These are phyloP conservation scores for Colletotrichum gigasporum DNA, from an alignment of 2,329 filamentous ascomycete genomes.

Conservation along the genomic window DNA sequence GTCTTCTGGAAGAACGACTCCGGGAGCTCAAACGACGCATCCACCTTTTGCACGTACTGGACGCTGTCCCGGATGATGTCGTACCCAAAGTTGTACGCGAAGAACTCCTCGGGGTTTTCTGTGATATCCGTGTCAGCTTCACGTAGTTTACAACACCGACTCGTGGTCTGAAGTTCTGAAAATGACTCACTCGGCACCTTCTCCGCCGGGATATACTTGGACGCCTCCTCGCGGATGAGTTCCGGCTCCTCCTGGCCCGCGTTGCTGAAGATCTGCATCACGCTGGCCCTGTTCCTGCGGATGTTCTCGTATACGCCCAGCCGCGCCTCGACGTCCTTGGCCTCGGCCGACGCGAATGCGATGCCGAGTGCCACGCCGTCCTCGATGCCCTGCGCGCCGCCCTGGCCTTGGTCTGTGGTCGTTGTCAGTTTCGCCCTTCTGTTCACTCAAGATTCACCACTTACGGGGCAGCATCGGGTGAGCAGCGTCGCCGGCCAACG, in stretches of 20 bases:
- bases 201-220: conserved; percentile 39
- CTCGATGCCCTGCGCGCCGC: conserved; percentile 46
- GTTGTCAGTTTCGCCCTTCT: background rate
- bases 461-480: conserved; percentile 49
- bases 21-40: conserved; percentile 33
- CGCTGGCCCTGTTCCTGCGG: conserved; percentile 42
- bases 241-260: conserved; percentile 45
- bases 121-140: background rate
- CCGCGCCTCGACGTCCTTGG: conserved; percentile 35
- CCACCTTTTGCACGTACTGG: conserved; percentile 32
- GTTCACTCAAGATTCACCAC: background rate
- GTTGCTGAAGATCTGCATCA: conserved; percentile 49
- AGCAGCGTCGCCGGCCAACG: conserved; percentile 47
- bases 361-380: conserved; percentile 44
- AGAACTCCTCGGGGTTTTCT: conserved; percentile 29
- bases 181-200: conserved; percentile 42
- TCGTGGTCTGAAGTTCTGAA: too few relatives aligned
- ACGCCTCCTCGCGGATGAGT: conserved; percentile 40
- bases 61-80: conserved; percentile 34
- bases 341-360: conserved; percentile 36
- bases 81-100: conserved; percentile 35
- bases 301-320: conserved; percentile 37
- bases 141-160: too few relatives aligned
- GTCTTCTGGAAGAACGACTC: conserved; percentile 34
- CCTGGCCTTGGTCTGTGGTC: conserved; percentile 48